These are phyloP conservation scores for Ceratocystis harringtonii DNA, from an alignment of 2,329 filamentous ascomycete species.

Conservation along the genomic window DNA sequence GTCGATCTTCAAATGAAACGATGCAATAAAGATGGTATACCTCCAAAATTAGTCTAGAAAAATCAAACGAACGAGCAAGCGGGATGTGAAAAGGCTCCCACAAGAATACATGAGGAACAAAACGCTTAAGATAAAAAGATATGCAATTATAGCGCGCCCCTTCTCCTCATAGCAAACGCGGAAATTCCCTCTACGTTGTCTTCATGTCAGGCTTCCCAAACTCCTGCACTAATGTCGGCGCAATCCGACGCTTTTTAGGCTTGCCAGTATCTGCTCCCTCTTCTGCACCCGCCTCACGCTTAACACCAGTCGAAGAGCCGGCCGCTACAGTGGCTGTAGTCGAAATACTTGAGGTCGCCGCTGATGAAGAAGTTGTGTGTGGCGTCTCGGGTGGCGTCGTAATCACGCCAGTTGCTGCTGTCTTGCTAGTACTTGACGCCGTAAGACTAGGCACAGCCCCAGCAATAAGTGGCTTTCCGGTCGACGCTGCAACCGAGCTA, in stretches of 20 bases:
- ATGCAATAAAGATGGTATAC: conserved; percentile 1
- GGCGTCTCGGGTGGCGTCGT: conserved; percentile 88
- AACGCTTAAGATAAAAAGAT: background rate
- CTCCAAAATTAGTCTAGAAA: conserved; percentile 5
- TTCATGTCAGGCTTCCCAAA: conserved; percentile 10
- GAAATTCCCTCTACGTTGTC: background rate
- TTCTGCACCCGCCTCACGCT: conserved; percentile 42
- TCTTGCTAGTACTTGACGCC: conserved; percentile 52
- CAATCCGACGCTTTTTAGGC: conserved; percentile 55
- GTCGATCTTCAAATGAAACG: background rate
- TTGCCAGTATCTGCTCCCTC: conserved; percentile 39
- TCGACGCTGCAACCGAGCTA: conserved; percentile 22
- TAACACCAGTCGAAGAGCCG: conserved; percentile 28
- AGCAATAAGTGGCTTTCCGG: conserved; percentile 43
- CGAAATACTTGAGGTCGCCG: background rate
- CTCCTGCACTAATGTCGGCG: conserved; percentile 35
- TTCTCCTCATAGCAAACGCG: background rate
- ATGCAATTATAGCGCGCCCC: background rate
- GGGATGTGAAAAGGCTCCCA: background rate
- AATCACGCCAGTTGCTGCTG: conserved; percentile 50
- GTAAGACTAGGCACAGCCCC: conserved; percentile 64
- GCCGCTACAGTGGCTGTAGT: background rate
- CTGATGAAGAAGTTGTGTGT: conserved; percentile 28
- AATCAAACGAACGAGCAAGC: background rate
- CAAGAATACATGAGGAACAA: background rate